Percentiles rank a stretch among this genome's conserved stretches.
phyloP scores from a whole-genome alignment of 768 basidiomycete genomes.

The Mycena amicta region DNA sequence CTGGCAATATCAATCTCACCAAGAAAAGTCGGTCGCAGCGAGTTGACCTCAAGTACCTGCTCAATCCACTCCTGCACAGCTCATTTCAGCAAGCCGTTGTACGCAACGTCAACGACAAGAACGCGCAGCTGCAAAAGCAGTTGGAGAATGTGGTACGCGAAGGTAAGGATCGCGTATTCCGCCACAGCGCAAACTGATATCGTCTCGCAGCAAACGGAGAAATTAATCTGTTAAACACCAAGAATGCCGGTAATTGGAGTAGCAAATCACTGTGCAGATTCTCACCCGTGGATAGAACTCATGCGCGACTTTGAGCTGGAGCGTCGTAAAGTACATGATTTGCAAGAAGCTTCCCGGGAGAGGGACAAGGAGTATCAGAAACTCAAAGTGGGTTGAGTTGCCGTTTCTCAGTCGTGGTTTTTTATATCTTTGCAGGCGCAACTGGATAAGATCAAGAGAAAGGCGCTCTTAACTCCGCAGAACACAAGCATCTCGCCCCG shows the following conservation, averaged over 20 bases:
- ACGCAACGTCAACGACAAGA: slow-evolving; percentile 80
- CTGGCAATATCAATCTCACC: slow-evolving; percentile 89
- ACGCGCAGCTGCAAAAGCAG: slow-evolving; percentile 81
- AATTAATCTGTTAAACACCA: slow-evolving; percentile 68
- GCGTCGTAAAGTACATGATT: slow-evolving; percentile 69
- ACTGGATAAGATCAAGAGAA: slow-evolving; percentile 83
- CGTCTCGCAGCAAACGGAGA: slow-evolving; percentile 68
- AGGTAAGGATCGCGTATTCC: slow-evolving; percentile 47
- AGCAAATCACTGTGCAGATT: no score
- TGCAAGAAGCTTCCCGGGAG: slow-evolving; percentile 75
- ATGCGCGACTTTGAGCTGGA: slow-evolving; percentile 83
- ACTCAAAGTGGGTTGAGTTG: slow-evolving; percentile 59
- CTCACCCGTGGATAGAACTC: slow-evolving; percentile 68
- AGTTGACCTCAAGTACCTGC: slow-evolving; percentile 2
- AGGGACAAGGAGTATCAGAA: slow-evolving; percentile 88
- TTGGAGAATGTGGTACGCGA: slow-evolving; percentile 84
- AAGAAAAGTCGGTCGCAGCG: slow-evolving; percentile 62
- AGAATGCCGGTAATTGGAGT: slow-evolving; percentile 64
- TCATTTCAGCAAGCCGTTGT: slow-evolving; percentile 85
- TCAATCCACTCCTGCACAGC: slow-evolving; percentile 38
- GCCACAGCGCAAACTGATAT: no score
- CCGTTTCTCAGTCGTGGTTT: not conserved
- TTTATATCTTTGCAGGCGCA: slow-evolving; percentile 50
- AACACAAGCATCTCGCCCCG: slow-evolving; percentile 26
- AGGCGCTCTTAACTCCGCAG: slow-evolving; percentile 60